Percentiles rank a stretch among this genome's conserved stretches.
phyloP scores from a whole-genome alignment of 78 protist species.

The Dictyostelium intermedium region DNA sequence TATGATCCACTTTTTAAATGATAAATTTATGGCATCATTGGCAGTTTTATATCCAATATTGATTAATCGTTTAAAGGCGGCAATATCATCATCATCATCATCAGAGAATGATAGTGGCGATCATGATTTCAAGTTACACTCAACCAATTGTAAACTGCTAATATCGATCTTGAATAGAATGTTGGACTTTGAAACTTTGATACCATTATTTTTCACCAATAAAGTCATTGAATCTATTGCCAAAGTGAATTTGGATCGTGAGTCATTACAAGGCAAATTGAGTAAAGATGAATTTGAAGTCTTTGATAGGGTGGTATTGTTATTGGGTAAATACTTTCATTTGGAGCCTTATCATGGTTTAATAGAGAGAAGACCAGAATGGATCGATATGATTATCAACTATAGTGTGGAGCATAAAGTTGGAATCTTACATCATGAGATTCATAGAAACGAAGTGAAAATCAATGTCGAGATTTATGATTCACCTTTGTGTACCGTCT shows the following conservation, averaged over 20 bases:
- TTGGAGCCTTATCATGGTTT: slow-evolving; percentile 42
- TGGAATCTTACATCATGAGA: slow-evolving; percentile 14
- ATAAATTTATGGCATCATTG: not conserved
- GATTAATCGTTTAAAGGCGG: not conserved
- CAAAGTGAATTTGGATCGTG: slow-evolving; percentile 17
- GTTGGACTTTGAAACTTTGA: slow-evolving; percentile 29
- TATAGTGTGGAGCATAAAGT: slow-evolving; percentile 2
- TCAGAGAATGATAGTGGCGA: not conserved
- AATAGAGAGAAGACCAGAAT: slow-evolving; percentile 57
- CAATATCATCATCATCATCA: too few species aligned
- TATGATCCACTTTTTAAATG: slow-evolving; percentile 11
- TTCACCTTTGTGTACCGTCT: slow-evolving; percentile 66
- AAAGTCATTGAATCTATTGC: slow-evolving; percentile 31
- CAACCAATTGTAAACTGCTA: not conserved
- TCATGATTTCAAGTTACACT: not conserved
- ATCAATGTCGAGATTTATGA: slow-evolving; percentile 27
- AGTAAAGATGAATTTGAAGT: slow-evolving; percentile 5
- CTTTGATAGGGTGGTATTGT: not conserved
- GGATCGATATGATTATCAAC: slow-evolving; percentile 48
- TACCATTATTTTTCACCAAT: slow-evolving; percentile 20
- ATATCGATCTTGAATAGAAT: slow-evolving; percentile 21
- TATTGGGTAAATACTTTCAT: slow-evolving; percentile 37
- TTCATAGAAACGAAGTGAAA: not conserved
- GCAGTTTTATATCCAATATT: not conserved
- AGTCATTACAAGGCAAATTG: not conserved